Base-by-base conservation (phyloP, 2,329 filamentous ascomycete genomes). In the Nakataea oryzae region DNA sequence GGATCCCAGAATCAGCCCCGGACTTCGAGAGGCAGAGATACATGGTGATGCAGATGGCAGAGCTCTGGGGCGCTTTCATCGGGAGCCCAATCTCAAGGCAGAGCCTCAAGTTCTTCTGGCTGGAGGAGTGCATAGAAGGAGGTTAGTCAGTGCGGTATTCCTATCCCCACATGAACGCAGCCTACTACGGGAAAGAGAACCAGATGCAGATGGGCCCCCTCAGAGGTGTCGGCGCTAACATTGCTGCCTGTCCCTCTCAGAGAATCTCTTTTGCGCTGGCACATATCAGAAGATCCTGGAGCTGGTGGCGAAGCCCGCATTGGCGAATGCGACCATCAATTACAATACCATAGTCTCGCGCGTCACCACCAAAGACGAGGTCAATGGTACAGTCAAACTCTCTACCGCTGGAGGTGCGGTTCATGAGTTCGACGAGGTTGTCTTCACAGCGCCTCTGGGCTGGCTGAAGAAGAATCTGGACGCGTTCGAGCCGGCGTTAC, bases 101-200 rank as follows among this genome's bases (percentile, higher is more conserved):
- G 70, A 90, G 87, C 67, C 75, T 91, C 34, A 89, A 86, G 74
- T 91, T 85, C 74, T 89, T 91, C 70, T 91, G 88, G 87, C 71
- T 92, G 6, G 89, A 92, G 70, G 87, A 91, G 72, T 90, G 87
- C 66, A 86, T 91, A 61, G 88, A 91, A 69, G 88, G 88, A 57
- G 82, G 84, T 84, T 70, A 67, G 84, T 84, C 69, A 67, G 76
- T 68, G 54, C 21, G 55, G 76, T 77, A 67, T 76, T 77, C 63
- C 14, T 13, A 28, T 17, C 12, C 14, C 32, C 17, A 26, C 47
- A 14, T 27, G 3, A 2, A 59, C n/a, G 32, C 3, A 13, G 32
- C 54, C 3, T 14, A 14, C 3, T 27, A 26, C n/a, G n/a, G 41
- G 41, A 9, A 21, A 9, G 41, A 9, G 9, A 11, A 11, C 41